Evolutionary conservation across 2,329 filamentous ascomycete genomes (phyloP).

Genomic region (Dactylellina haptotyla): DNA sequence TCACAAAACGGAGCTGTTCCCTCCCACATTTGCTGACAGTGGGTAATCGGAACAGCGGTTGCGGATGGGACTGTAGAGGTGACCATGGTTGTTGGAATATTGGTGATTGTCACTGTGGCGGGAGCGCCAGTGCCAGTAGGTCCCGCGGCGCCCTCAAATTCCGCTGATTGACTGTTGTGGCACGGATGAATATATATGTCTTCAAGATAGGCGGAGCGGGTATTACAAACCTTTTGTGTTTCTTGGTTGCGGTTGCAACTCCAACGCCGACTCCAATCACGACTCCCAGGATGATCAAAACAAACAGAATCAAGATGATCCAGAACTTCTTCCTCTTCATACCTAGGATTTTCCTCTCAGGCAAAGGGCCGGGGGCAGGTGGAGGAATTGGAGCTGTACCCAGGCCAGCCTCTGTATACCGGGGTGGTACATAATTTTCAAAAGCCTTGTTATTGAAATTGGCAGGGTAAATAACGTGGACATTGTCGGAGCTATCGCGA

Average conservation of each 20-base stretch:
- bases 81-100: slow-evolving; percentile 6
- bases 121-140: not conserved
- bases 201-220: not conserved
- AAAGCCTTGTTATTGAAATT: slow-evolving; percentile 18
- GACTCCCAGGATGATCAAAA: slow-evolving; percentile 13
- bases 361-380: not conserved
- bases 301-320: slow-evolving; percentile 9
- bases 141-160: slow-evolving; percentile 3
- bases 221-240: slow-evolving; percentile 4
- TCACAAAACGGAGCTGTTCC: slow-evolving; percentile 32
- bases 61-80: slow-evolving; percentile 7
- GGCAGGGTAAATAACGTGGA: slow-evolving; percentile 29
- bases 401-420: slow-evolving; percentile 1
- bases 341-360: slow-evolving; percentile 11
- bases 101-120: slow-evolving; percentile 6
- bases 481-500: slow-evolving; percentile 29
- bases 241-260: slow-evolving; percentile 16
- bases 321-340: slow-evolving; percentile 24
- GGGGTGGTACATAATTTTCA: slow-evolving; percentile 24
- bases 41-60: slow-evolving; percentile 13
- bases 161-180: slow-evolving; percentile 3
- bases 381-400: not conserved
- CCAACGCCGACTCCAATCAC: slow-evolving; percentile 17
- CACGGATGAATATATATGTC: not conserved
- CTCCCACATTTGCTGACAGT: slow-evolving; percentile 37